Base-by-base conservation (phyloP, 345 rosid genomes). In the Eucalyptus rudis region DNA sequence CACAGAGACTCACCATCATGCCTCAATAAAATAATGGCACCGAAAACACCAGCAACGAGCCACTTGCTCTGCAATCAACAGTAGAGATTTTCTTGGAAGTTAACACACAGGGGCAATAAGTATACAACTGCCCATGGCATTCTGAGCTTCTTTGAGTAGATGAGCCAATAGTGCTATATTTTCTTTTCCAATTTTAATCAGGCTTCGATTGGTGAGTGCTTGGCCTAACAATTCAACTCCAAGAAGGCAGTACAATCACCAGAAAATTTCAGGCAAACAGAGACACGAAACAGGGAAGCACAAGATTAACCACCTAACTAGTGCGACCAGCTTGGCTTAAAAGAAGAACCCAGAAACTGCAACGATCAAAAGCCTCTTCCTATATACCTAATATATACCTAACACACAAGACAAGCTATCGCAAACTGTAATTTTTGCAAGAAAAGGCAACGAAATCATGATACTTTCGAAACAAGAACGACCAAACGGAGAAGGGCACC, bases 1-100 rank as follows among this genome's bases (percentile, higher is more conserved):
- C 99, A 97, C 90, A 97, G 66, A 17, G 98, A 94, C 54, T 92
- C 95, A 24, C 93, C 94, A 88, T 97, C 98, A 88, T 93, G 98
- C 91, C 96, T 91, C 93, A 94, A 92, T 3, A 97, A 90, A 86
- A 97, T 47, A 68, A 93, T 87, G 49, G 89, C 93, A 88, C 93
- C 93, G 81, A 97, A 94, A 27, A 93, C 88, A 50, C 90, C 92
- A 54, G 96, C 86, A 47, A 94, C 92, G 68, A 95, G 59, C 99
- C 99, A 95, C 92, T 96, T 97, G 94, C 98, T 97, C 98, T 97
- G 94, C 81, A 89, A 90, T 29, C 87, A 87, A 40, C 87, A 91
- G 47, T 83, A 92, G 66, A 15, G 7, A 45, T 50, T 47, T 86
- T 52, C 59, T 58, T 68, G 29, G 43, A 85, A 84, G n/a, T n/a